Conservation (phyloP, 192 early-diverging fungal species). For the Spinellus fusiger region DNA sequence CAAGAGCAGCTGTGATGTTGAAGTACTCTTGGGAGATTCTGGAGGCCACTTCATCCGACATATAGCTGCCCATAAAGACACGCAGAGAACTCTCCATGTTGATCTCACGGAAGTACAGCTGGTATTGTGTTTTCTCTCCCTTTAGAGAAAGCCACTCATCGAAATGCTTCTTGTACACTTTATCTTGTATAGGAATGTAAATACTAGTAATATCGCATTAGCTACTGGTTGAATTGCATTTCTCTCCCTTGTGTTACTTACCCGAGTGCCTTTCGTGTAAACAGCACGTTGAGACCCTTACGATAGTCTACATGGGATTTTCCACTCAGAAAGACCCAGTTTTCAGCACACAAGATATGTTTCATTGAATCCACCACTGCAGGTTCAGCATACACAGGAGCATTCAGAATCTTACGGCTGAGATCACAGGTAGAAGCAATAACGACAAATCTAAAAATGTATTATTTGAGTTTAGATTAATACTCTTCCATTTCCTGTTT, state of each 20-base stretch:
- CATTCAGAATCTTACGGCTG: slow-evolving; percentile 35
- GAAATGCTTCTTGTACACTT: slow-evolving; percentile 36
- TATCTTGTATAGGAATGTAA: slow-evolving; percentile 32
- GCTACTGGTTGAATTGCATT: not conserved
- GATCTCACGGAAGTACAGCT: slow-evolving; percentile 36
- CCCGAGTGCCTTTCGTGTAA: slow-evolving; percentile 34
- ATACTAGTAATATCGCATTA: slow-evolving; percentile 11
- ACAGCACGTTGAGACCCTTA: slow-evolving; percentile 34
- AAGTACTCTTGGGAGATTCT: slow-evolving; percentile 37
- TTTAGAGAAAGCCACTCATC: slow-evolving; percentile 28
- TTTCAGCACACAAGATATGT: slow-evolving; percentile 33
- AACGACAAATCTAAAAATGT: slow-evolving; percentile 32
- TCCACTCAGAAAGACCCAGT: slow-evolving; percentile 36
- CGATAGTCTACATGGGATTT: slow-evolving; percentile 36
- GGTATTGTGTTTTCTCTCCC: slow-evolving; percentile 27
- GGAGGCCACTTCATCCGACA: slow-evolving; percentile 23
- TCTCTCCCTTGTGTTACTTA: not conserved
- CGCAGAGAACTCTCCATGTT: slow-evolving; percentile 39
- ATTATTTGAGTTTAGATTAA: not conserved
- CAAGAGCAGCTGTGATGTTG: slow-evolving; percentile 40
- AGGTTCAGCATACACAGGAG: slow-evolving; percentile 30
- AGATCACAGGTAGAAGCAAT: slow-evolving; percentile 40
- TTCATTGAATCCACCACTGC: slow-evolving; percentile 34
- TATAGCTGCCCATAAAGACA: slow-evolving; percentile 35
- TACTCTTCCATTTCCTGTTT: not conserved